Conservation (phyloP, 176 grass and related monocot genomes). For the Oryza longistaminata region DNA sequence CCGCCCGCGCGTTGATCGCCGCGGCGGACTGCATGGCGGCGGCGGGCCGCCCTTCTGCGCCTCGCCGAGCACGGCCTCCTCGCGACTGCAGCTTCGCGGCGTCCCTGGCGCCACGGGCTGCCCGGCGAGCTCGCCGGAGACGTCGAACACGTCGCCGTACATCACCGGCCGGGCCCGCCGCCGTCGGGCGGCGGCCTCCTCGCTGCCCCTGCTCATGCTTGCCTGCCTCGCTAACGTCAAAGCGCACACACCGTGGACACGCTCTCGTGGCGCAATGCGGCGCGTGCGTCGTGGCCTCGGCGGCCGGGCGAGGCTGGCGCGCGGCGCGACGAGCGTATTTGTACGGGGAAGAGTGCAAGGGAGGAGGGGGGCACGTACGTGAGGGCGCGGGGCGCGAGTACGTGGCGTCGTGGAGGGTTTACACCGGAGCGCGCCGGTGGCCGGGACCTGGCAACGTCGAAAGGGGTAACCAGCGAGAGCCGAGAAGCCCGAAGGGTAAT, state of each 20-base stretch:
- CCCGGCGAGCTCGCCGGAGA: slow-evolving; percentile 43
- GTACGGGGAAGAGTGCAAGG: too few species aligned
- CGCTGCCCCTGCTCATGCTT: slow-evolving; percentile 63
- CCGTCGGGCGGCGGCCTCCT: slow-evolving; percentile 13
- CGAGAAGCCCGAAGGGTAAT: too few species aligned
- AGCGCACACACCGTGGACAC: too few species aligned
- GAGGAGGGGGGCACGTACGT: too few species aligned
- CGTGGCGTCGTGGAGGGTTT: slow-evolving; percentile 2
- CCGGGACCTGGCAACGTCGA: too few species aligned
- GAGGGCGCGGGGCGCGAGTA: not conserved
- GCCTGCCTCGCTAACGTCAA: not conserved
- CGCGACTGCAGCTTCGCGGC: slow-evolving; percentile 60
- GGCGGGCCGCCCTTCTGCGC: slow-evolving; percentile 39
- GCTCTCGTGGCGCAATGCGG: too few species aligned
- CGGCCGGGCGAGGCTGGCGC: too few species aligned
- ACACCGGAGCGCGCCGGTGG: not conserved
- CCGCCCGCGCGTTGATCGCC: slow-evolving; percentile 40
- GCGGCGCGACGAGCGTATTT: not conserved
- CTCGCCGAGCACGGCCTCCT: slow-evolving; percentile 46
- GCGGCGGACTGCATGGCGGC: slow-evolving; percentile 57
- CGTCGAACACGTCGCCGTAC: slow-evolving; percentile 66
- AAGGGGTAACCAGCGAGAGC: too few species aligned
- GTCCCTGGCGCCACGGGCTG: slow-evolving; percentile 53
- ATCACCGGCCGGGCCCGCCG: not conserved
- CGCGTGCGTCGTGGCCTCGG: too few species aligned